Evolutionary conservation across 805 yeast genomes (phyloP), one percentile per base, ranked within the genome.

Genomic region (Barnettozyma pratensis): DNA sequence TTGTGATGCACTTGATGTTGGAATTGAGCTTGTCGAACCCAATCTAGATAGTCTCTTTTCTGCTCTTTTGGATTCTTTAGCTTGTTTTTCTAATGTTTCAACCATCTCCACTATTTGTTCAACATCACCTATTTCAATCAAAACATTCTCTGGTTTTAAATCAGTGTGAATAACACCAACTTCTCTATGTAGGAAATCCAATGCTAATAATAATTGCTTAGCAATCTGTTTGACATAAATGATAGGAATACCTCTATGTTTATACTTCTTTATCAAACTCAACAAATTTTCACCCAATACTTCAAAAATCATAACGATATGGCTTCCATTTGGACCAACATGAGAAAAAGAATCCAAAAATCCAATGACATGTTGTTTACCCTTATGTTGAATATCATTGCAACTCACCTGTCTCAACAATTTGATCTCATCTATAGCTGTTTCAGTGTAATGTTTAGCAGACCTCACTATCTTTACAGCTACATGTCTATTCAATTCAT

Each of bases 221-320:
- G 94, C 82, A 46, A 89, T 84, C 63, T 85, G 92, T 65, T 87
- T 85, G 36, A 87, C 94, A 58, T 85, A 78, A 26, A 76, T 74
- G 32, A 80, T 63, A 3, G 96, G 96, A n/a, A 88, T 77, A 26
- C 95, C 92, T 54, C 85, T 75, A 66, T 86, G 89, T 61, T 79
- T 75, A 61, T 77, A 91, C 48, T 91, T 75, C 54, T 87, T 78
- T 50, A 92, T 89, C 56, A 94, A 72, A 25, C 96, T 91, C 45
- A 94, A 71, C 56, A 94, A 66, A 63, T 90, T 92, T 66, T 94
- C 99, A 25, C 99, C 99, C 53, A 94, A 72, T 0, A 94, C 96
- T 68, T 94, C 99, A 65, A 94, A 94, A 1, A 92, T 97, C 98
- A 94, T 94, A 50, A 94, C 92, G 9, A 90, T 84, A 67, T 94